These are phyloP conservation scores for Chlamydomonas applanata DNA, from an alignment of 139 green algal species.

Conservation along the genomic window DNA sequence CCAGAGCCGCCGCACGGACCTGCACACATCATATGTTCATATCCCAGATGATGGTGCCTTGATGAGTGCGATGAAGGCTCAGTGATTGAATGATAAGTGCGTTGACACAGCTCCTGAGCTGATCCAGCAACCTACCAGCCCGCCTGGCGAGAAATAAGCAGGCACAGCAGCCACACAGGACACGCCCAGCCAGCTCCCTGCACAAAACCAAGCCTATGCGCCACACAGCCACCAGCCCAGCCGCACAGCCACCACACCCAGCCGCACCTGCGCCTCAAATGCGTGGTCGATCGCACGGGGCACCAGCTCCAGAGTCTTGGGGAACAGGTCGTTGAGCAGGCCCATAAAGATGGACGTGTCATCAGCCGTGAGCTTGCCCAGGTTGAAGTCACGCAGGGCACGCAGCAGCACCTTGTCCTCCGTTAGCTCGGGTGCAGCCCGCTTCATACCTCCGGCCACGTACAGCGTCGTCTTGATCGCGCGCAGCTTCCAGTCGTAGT, in stretches of 20 bases:
- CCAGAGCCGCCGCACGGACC: constrained; percentile 66
- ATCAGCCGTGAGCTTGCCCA: constrained; percentile 89
- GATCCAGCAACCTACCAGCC: no score
- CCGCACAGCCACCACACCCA: background rate
- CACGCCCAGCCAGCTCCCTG: background rate
- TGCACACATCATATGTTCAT: no score
- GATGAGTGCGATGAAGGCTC: no score
- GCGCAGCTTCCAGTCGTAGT: constrained; percentile 97
- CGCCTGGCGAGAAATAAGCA: no score
- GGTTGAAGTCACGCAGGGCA: constrained; percentile 93
- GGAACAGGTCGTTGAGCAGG: constrained; percentile 94
- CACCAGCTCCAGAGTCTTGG: constrained; percentile 79
- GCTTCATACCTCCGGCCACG: constrained; percentile 92
- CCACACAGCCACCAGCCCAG: no score
- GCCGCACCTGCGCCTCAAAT: constrained; percentile 74
- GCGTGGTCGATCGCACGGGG: constrained; percentile 68
- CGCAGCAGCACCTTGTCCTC: constrained; percentile 91
- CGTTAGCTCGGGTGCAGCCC: constrained; percentile 74
- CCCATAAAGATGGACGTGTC: constrained; percentile 90
- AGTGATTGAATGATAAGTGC: no score
- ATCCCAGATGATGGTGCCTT: no score
- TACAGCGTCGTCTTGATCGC: constrained; percentile 97
- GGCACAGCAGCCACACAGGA: no score
- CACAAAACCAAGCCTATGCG: background rate
- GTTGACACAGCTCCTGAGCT: no score